Percentiles rank a stretch among this genome's conserved stretches.
phyloP scores from a whole-genome alignment of 345 rosid genomes.

The Arabidopsis thaliana region TAIR10.1 NC_003074.8:1594501-1595000 shows the following conservation, averaged over 20 bases:
- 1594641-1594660: slow-evolving; percentile 83
- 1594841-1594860: slow-evolving; percentile 20
- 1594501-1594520: slow-evolving; percentile 74
- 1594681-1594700: slow-evolving; percentile 82
- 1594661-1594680: slow-evolving; percentile 67
- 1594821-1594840: slow-evolving; percentile 14
- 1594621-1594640: slow-evolving; percentile 75
- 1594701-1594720: slow-evolving; percentile 76
- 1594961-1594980: no score
- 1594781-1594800: slow-evolving; percentile 49
- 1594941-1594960: slow-evolving; percentile 1
- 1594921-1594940: slow-evolving; percentile 2
- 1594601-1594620: slow-evolving; percentile 78
- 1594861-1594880: slow-evolving; percentile 22
- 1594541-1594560: slow-evolving; percentile 88
- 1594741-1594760: slow-evolving; percentile 62
- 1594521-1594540: slow-evolving; percentile 75
- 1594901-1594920: background rate
- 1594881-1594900: slow-evolving; percentile 31
- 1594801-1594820: slow-evolving; percentile 31
- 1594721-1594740: slow-evolving; percentile 87
- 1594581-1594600: slow-evolving; percentile 79
- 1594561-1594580: slow-evolving; percentile 82
- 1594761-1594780: slow-evolving; percentile 46
- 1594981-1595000: no score